A percentile compares a stretch with the other conserved stretches of the same genome.
phyloP scores from a whole-genome alignment of 306 rosid species.

The Vicia faba region DNA sequence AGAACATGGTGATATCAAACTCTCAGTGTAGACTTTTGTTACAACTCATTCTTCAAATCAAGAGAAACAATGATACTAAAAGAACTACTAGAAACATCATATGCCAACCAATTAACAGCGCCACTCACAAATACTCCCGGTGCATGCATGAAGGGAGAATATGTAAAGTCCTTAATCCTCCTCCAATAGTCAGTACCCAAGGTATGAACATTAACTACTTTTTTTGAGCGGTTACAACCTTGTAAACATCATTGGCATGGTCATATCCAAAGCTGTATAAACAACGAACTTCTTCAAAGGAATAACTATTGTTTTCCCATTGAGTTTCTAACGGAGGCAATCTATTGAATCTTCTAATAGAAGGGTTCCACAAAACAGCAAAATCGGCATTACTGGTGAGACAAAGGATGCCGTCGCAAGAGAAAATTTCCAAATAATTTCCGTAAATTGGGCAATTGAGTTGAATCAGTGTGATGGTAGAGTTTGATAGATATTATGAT shows the following conservation, averaged over 20 bases:
- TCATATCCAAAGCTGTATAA: conserved; percentile 34
- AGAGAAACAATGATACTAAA: background rate
- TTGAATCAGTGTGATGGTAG: background rate
- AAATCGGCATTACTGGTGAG: background rate
- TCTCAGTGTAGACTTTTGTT: background rate
- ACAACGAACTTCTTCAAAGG: background rate
- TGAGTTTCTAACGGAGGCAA: background rate
- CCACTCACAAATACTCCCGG: background rate
- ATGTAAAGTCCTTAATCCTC: background rate
- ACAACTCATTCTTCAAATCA: background rate
- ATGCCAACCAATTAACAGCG: background rate
- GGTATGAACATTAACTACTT: background rate
- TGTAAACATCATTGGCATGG: conserved; percentile 15
- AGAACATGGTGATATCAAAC: conserved; percentile 1
- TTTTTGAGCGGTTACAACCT: conserved; percentile 22
- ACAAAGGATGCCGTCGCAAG: conserved; percentile 44
- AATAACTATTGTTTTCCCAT: no score
- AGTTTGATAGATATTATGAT: background rate
- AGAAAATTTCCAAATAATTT: background rate
- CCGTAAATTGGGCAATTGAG: background rate
- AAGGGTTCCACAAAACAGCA: conserved; percentile 41
- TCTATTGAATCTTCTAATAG: background rate
- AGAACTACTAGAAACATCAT: background rate
- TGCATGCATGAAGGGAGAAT: background rate
- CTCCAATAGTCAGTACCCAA: background rate